Evolutionary conservation across 768 basidiomycete genomes (phyloP).

Genomic region (Russula abietina): DNA sequence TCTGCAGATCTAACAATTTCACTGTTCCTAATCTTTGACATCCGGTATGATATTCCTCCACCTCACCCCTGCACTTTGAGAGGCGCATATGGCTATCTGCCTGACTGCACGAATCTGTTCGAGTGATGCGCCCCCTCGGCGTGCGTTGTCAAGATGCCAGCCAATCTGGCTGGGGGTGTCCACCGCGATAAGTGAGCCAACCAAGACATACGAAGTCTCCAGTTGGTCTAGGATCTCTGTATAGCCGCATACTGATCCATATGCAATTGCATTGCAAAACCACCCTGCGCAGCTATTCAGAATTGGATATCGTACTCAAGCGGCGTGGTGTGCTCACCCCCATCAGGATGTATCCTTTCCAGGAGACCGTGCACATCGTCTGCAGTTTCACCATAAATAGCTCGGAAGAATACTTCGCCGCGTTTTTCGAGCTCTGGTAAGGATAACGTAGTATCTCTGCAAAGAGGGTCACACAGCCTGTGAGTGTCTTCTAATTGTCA

Average conservation of each 20-base stretch:
- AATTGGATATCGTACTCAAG: background rate
- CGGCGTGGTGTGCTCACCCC: slow-evolving; percentile 41
- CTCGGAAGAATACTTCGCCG: slow-evolving; percentile 42
- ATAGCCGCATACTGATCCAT: slow-evolving; percentile 51
- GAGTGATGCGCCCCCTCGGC: slow-evolving; percentile 46
- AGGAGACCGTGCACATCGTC: slow-evolving; percentile 43
- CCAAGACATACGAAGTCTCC: slow-evolving; percentile 56
- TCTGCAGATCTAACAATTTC: too few species aligned
- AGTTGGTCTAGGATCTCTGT: slow-evolving; percentile 41
- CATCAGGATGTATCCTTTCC: slow-evolving; percentile 51
- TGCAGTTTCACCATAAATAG: slow-evolving; percentile 54
- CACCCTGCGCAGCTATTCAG: slow-evolving; percentile 37
- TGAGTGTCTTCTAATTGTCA: slow-evolving; percentile 24
- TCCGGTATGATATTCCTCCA: slow-evolving; percentile 53
- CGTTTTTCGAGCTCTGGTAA: slow-evolving; percentile 39
- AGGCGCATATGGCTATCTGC: slow-evolving; percentile 48
- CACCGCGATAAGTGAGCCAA: slow-evolving; percentile 54
- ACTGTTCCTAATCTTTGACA: slow-evolving; percentile 14
- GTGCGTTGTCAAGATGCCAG: slow-evolving; percentile 59
- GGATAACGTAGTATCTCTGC: slow-evolving; percentile 39
- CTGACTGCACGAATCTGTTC: slow-evolving; percentile 52
- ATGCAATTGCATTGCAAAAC: slow-evolving; percentile 49
- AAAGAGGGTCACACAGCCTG: background rate
- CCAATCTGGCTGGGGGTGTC: slow-evolving; percentile 57
- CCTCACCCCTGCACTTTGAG: slow-evolving; percentile 40